Conservation (phyloP, 345 rosid species). For the Citrus australasica region DNA sequence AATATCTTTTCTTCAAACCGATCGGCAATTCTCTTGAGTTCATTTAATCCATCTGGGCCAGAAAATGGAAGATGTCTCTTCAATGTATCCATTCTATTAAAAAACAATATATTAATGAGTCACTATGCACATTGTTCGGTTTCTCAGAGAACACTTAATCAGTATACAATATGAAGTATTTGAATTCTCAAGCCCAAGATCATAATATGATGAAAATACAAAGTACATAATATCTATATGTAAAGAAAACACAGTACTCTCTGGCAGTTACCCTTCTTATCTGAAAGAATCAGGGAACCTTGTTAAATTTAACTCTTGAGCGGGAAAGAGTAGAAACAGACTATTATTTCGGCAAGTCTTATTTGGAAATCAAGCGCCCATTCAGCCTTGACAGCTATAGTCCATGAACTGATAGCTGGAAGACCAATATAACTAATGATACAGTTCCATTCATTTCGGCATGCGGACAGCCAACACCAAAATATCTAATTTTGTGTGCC, state of each 20-base stretch:
- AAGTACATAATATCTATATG: neutral
- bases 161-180: neutral
- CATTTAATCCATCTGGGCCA: constrained; percentile 61
- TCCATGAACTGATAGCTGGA: neutral
- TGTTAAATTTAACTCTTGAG: neutral
- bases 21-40: constrained; percentile 61
- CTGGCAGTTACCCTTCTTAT: neutral
- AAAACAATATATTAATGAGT: constrained; percentile 10
- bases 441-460: neutral
- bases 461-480: too few relatives aligned
- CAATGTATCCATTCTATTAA: constrained; percentile 57
- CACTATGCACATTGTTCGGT: neutral
- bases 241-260: neutral
- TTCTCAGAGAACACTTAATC: neutral
- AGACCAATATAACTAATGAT: neutral
- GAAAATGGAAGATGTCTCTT: constrained; percentile 64
- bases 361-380: too few relatives aligned
- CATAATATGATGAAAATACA: neutral
- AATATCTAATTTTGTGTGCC: too few relatives aligned
- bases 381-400: neutral
- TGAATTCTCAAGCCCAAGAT: neutral
- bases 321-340: neutral
- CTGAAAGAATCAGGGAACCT: neutral
- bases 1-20: constrained; percentile 80
- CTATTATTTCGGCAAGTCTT: neutral